Base-by-base conservation (phyloP, 2,329 filamentous ascomycete genomes). In the Onygena corvina region DNA sequence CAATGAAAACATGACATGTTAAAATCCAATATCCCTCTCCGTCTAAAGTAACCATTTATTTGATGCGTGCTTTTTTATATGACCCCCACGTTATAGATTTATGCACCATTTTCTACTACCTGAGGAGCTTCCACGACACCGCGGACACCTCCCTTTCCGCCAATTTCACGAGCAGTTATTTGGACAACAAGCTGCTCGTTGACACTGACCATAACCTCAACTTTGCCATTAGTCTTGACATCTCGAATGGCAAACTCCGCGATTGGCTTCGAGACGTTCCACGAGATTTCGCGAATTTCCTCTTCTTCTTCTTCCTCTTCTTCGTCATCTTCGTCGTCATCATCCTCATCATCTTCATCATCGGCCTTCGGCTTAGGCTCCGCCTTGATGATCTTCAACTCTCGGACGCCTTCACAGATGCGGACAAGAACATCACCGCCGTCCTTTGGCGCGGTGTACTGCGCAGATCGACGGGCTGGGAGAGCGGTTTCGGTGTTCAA, bases 151-250 rank as follows among this genome's bases (percentile, higher is more conserved):
- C 84, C 84, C 74, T 94, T 90, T 52, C 80, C 84, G 55, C 90
- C 89, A 45, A 94, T 83, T 67, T 94, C 88, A 56, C 90, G 77
- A 50, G 83, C 81, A 35, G 89, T 85, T 57, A 94, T 76, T 46
- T 84, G 86, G 54, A 95, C 76, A 56, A 75, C 75, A 50, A 95
- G 72, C 64, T 96, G 88, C 21, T 79, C 82, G 49, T 76, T 78
- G 56, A 96, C 83, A 66, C 90, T 94, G 61, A 96, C 79, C 64
- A 87, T 93, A 49, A 96, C 81, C 75, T 98, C 92, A 57, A 98
- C 80, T 75, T 94, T 94, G 61, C 79, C 79, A 52, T 80, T 84
- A 72, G 90, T 88, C 80, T 90, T 90, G 58, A 93, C 79, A 52
- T 76, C 86, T 67, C 79, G 84, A 64, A 98, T 71, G 27, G 83